Evolutionary conservation across 192 early-diverging fungal species (phyloP), one percentile per base, ranked within the genome.

Genomic region (Coemansia biformis): DNA sequence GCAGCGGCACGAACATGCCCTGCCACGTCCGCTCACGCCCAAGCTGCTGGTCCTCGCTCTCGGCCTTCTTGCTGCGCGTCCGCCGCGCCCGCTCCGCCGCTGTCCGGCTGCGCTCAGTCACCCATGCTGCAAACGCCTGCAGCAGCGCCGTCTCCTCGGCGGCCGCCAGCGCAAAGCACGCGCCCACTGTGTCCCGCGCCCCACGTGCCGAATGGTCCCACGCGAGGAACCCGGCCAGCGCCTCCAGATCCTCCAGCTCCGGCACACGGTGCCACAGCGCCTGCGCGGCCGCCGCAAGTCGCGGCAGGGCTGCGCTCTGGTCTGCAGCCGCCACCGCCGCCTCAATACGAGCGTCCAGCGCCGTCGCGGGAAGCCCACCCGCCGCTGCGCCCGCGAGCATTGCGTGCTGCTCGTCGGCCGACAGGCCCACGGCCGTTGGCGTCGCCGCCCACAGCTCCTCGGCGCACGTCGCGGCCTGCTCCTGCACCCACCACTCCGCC

Each of bases 401-500:
- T 8, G 52, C 46, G 6, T 24, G 34, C 24, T 46, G 46, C 18
- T 56, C 51, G 21, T 60, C 50, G 45, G 51, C 40, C 8, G 38
- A 18, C n/a, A 46, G 21, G 5, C 56, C 57, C 13, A 57, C 33
- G 1, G 44, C 46, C 14, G 33, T 22, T 7, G 64, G 40, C 10
- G 65, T 48, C 16, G 65, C 32, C 0, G 43, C 42, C 67, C 67
- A 71, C 42, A 54, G 18, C 33, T 71, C 67, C 52, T 71, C 67
- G n/a, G 63, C 40, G 29, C 56, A 55, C 23, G 67, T 46, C 4
- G 60, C 52, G 1, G 56, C 60, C 48, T 63, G 67, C 52, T 71
- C 60, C 19, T 28, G 37, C 21, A 61, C 52, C 67, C 60, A 71
- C 43, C 33, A n/a, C 38, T 47, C 43, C 12, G 40, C 26, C 39